Evolutionary conservation across 768 basidiomycete genomes (phyloP), one percentile per base, ranked within the genome.

Genomic region (Xanthoconium purpureum): DNA sequence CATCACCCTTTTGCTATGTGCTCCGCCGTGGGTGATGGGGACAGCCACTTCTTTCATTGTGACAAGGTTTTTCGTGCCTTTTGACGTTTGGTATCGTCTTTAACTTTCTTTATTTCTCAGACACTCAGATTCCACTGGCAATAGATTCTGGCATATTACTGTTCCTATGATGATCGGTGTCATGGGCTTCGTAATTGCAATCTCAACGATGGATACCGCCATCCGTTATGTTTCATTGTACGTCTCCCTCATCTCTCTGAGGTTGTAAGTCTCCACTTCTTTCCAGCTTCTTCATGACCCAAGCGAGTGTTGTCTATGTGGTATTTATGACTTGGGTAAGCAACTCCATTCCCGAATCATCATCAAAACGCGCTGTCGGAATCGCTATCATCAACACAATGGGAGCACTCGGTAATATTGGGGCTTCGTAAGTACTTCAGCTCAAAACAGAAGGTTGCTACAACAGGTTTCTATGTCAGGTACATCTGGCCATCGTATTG

Each of bases 361-460:
- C 86, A 18, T 43, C 42, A 15, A 94, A 94, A 71, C 84, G 92
- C 8, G 89, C 91, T 10, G 86, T 92, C n/a, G 87, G 85, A 17
- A 76, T 95, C 39, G 92, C 91, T 2, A 71, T 89, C 53, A 82
- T 92, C 65, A 92, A 91, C 69, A 83, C 87, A 33, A 82, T 90
- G 64, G 86, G 85, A 13, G 85, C 90, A 63, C 77, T 89, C 8
- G 92, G 92, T 0, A 94, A 94, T 73, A 77, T 95, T 35, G 74
- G 84, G 42, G 89, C 91, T 58, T 84, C 89, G 76, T 93, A 74
- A 74, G 83, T 82, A 28, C 62, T 56, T 13, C 17, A 42, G 15
- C 29, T 50, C 57, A 24, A 43, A 24, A 20, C 10, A 24, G 15
- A 43, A 24, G 12, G 29, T n/a, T 28, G 30, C 20, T 47, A 36